These are phyloP conservation scores for Globisporangium barbulae DNA, from an alignment of 352 stramenopile species.

Conservation along the genomic window DNA sequence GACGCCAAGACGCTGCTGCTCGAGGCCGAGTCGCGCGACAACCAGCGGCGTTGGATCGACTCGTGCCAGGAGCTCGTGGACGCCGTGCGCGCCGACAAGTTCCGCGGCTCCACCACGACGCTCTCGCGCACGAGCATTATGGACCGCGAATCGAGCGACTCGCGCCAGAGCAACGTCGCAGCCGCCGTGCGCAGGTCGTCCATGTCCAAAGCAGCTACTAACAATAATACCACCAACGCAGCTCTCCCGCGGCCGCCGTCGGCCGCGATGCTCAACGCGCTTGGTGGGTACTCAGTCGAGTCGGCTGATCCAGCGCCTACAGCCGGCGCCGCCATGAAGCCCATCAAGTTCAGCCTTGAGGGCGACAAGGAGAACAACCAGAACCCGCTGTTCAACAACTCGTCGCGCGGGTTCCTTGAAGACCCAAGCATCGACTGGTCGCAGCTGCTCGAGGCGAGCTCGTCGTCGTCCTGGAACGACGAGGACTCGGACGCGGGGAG, in stretches of 20 bases:
- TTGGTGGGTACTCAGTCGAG: slow-evolving; percentile 2
- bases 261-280: slow-evolving; percentile 4
- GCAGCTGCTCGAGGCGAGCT: slow-evolving; percentile 20
- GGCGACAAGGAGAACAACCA: slow-evolving; percentile 18
- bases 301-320: neutral
- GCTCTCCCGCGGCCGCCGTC: slow-evolving; percentile 8
- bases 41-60: slow-evolving; percentile 69
- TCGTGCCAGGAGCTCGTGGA: slow-evolving; percentile 66
- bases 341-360: neutral
- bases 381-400: slow-evolving; percentile 20
- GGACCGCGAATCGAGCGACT: slow-evolving; percentile 18
- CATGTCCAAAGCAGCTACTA: slow-evolving; percentile 20
- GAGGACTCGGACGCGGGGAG: slow-evolving; percentile 14
- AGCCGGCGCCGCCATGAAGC: neutral
- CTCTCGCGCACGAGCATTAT: slow-evolving; percentile 20
- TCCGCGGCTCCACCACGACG: slow-evolving; percentile 30
- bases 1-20: slow-evolving; percentile 54
- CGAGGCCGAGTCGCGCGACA: slow-evolving; percentile 61
- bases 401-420: slow-evolving; percentile 11
- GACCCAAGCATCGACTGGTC: slow-evolving; percentile 20
- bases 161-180: slow-evolving; percentile 1
- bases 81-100: slow-evolving; percentile 60
- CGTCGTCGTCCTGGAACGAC: slow-evolving; percentile 25
- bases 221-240: neutral
- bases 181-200: slow-evolving; percentile 14